These are phyloP conservation scores for Cladosporium austrohemisphaericum DNA, from an alignment of 2,329 filamentous ascomycete species.

Conservation along the genomic window DNA sequence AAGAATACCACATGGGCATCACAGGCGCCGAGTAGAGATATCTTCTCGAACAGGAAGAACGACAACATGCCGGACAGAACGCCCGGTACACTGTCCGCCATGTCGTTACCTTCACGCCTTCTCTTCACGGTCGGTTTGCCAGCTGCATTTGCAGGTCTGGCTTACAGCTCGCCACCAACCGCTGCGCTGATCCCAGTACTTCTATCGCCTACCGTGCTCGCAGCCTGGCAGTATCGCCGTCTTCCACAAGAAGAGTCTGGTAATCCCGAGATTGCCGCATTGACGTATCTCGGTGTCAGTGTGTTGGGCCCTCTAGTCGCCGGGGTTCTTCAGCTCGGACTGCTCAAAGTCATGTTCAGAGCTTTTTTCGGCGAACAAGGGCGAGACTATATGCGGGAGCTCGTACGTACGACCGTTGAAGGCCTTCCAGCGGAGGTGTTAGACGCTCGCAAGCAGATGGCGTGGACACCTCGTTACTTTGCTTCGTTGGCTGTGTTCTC, in stretches of 20 bases:
- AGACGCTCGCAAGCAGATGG: not conserved
- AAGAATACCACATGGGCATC: too few species aligned
- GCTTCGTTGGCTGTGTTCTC: not conserved
- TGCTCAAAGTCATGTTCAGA: not conserved
- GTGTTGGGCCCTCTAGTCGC: not conserved
- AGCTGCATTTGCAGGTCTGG: not conserved
- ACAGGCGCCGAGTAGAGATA: too few species aligned
- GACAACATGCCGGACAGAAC: too few species aligned
- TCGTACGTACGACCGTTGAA: not conserved
- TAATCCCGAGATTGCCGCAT: not conserved
- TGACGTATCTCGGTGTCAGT: not conserved
- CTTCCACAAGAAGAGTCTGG: conserved; percentile 1
- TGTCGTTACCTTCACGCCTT: not conserved
- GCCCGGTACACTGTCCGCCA: too few species aligned
- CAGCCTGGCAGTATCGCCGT: not conserved
- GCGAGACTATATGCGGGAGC: not conserved
- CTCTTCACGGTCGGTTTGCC: not conserved
- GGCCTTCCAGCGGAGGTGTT: not conserved
- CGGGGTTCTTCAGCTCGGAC: not conserved
- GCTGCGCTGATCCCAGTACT: not conserved
- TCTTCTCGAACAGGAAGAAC: too few species aligned
- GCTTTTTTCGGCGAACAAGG: not conserved
- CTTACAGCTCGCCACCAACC: not conserved
- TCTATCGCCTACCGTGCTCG: not conserved
- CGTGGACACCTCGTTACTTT: not conserved